phyloP scores from a whole-genome alignment of 345 rosid genomes.

The Syzygium aromaticum region DNA sequence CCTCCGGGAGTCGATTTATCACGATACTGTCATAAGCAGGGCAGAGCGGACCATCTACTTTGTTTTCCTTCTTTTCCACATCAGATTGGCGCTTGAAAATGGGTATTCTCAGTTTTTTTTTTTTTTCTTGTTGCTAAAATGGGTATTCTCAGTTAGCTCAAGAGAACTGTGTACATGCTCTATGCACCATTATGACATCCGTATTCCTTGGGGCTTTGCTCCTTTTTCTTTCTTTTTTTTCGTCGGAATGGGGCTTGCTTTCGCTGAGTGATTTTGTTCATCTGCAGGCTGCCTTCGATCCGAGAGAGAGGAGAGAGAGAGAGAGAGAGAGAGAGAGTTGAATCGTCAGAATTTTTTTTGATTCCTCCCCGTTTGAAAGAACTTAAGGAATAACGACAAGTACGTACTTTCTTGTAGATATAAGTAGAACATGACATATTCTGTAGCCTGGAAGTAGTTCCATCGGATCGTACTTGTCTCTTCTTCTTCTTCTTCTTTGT shows the following conservation, averaged over 20 bases:
- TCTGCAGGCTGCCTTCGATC: background rate
- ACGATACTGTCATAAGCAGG: background rate
- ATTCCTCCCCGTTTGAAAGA: background rate
- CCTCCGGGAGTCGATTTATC: background rate
- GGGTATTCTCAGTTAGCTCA: background rate
- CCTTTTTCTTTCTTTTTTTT: accelerated
- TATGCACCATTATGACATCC: background rate
- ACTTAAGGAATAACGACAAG: background rate
- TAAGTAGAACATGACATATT: background rate
- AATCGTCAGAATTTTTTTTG: background rate
- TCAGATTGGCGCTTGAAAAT: background rate
- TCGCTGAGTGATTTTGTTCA: background rate
- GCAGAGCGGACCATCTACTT: background rate
- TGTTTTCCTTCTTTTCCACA: background rate
- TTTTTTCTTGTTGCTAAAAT: too few species aligned
- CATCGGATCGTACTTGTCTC: background rate
- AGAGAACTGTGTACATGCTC: background rate
- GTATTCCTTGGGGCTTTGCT: background rate
- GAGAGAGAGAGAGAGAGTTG: background rate
- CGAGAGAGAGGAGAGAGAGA: background rate
- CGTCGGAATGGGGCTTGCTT: background rate
- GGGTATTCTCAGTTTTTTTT: background rate
- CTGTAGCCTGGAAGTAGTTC: background rate
- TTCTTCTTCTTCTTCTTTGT: background rate
- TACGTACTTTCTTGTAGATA: background rate